Base-by-base conservation (phyloP, 495 filamentous ascomycete genomes). In the Penicillium odoratum region DNA sequence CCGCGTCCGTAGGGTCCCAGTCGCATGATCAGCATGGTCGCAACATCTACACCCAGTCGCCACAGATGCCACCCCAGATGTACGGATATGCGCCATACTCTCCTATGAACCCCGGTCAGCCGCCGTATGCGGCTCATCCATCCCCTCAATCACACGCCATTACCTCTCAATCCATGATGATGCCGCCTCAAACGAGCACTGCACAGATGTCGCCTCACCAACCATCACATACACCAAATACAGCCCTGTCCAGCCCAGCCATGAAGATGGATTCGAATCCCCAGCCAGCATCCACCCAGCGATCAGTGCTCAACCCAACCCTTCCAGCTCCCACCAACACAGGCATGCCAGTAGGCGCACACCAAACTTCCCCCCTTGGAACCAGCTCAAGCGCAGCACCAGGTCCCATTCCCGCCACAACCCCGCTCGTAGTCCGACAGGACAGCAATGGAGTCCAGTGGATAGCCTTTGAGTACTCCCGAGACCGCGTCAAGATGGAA, bases 391-490 rank as follows among this genome's bases (percentile, higher is more conserved):
- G 90, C 65, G 92, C 94, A 15, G 94, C 94, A 25, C 94, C 94
- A n/a, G 94, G 94, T 10, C 94, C 94, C 1, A 98, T 98, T 68
- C 94, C 94, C n/a, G 94, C 94, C 1, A 98, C 94, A 11, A 98
- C 94, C 0, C 94, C 94, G 0, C 77, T 96, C 5, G 93, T 98
- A 7, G 94, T 98, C 38, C 81, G 93, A 58, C 93, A 98, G 71
- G 94, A 98, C 66, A 89, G 90, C 65, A 97, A 96, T 61, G 94
- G 94, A 15, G 94, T 98, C 10, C 94, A 98, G 69, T 98, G 94
- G 94, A 98, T 98, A 61, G 91, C 92, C 3, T 98, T 98, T 56
- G 94, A 98, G 67, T 98, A 98, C 71, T 98, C 95, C 15, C 86
- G 94, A 28, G 94, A 98, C 70, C 82, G 94, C 30, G 92, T 98